These are phyloP conservation scores for Podospora bellae-mahoneyi DNA, from an alignment of 495 filamentous ascomycete species.

Conservation along the genomic window DNA sequence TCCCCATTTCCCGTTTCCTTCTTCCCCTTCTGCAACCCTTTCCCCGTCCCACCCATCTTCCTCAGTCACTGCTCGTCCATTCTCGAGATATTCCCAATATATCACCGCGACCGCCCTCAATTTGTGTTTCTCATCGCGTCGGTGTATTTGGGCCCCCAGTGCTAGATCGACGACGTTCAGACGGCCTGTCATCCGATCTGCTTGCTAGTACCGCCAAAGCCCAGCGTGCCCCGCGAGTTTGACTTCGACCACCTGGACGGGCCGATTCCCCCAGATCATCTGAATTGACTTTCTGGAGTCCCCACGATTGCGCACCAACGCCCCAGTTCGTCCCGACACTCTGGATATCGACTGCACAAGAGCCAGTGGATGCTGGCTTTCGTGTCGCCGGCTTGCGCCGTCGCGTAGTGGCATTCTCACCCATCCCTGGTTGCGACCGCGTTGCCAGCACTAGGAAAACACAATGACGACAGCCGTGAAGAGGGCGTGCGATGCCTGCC, in stretches of 20 bases:
- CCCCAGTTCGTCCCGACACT: constrained; percentile 21
- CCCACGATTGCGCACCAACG: constrained; percentile 30
- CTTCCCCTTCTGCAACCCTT: constrained; percentile 10
- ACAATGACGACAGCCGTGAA: constrained; percentile 56
- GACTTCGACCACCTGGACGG: constrained; percentile 23
- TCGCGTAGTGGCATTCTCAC: constrained; percentile 23
- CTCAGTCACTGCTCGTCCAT: neutral
- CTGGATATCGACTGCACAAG: constrained; percentile 22
- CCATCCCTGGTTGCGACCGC: constrained; percentile 15
- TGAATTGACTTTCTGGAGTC: constrained; percentile 33
- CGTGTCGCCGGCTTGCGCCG: constrained; percentile 17
- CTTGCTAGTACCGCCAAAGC: neutral
- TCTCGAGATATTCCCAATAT: neutral
- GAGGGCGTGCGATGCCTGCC: constrained; percentile 76
- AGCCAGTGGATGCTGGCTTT: constrained; percentile 28
- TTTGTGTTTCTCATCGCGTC: neutral
- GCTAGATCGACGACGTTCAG: neutral
- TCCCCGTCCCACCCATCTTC: constrained; percentile 3
- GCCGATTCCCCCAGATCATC: constrained; percentile 34
- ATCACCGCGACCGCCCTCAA: neutral
- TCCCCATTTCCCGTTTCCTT: constrained; percentile 17
- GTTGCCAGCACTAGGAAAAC: constrained; percentile 42
- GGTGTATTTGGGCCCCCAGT: neutral
- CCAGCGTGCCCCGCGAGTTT: constrained; percentile 15
- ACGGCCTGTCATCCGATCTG: neutral